Evolutionary conservation across 2,329 filamentous ascomycete genomes (phyloP), one percentile per base, ranked within the genome.

Genomic region (Neospermospora avenae): DNA sequence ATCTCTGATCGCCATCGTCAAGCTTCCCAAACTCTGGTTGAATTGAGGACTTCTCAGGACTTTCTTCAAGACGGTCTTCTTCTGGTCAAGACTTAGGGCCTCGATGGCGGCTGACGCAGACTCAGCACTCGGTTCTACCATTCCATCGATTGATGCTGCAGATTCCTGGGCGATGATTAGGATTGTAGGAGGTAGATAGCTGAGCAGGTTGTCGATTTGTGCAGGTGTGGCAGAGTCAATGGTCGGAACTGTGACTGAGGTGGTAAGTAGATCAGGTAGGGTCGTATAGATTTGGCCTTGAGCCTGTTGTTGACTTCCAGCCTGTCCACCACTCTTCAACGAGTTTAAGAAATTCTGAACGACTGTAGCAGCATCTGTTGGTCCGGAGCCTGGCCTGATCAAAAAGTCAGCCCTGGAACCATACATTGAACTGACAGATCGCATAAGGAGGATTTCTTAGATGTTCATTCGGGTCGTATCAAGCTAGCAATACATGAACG

Each of bases 31-130:
- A 67, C 91, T 93, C 74, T 98, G 95, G 62, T 86, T 84, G 71
- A 99, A 92, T 72, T 99, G 95, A 18, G 95, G 93, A 66, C 90
- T 96, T 65, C 90, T 85, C 14, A 98, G 77, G 7, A 98, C 92
- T 71, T 87, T 88, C 73, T 86, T 87, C 45, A 99, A 76, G 13
- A 98, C 83, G 22, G 82, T 80, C 70, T 89, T 91, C 80, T 98
- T 98, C 72, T 95, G 87, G 2, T 81, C 81, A 7, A 87, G 74
- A 57, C 84, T 88, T 69, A 97, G 81, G 6, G 89, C 87, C 62
- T 88, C 82, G 65, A 91, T 86, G 28, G 90, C 91, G 41, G 87
- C 87, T 68, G 88, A 81, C n/a, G 87, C 82, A 1, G 85, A 84
- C 57, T 86, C 87, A 0, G 85, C 78, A 45, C 84, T 84, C 1